Conservation (phyloP, 1,139 yeast genomes). For the Blastobotrys raffinosifermentans region DNA sequence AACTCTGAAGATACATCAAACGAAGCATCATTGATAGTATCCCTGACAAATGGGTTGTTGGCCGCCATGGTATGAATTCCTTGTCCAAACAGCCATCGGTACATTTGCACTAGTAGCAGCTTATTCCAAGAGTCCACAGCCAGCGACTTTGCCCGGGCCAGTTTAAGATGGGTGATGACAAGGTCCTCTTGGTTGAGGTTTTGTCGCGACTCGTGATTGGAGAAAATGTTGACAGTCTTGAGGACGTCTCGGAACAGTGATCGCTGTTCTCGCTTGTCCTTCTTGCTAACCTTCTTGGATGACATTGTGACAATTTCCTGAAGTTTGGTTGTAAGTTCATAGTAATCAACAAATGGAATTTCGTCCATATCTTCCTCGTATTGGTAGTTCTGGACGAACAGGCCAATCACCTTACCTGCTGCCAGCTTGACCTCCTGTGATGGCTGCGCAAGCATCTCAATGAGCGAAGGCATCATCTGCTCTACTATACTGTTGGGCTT, state of each 20-base stretch:
- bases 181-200: conserved; percentile 33
- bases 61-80: conserved; percentile 61
- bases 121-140: conserved; percentile 65
- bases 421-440: conserved; percentile 35
- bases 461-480: conserved; percentile 26
- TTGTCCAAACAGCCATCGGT: conserved; percentile 67
- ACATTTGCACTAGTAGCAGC: conserved; percentile 52
- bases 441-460: conserved; percentile 25
- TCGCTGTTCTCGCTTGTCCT: conserved; percentile 55
- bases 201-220: conserved; percentile 38
- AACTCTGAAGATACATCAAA: conserved; percentile 6
- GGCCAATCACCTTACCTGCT: conserved; percentile 55
- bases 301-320: conserved; percentile 47
- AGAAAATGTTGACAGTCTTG: conserved; percentile 43
- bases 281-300: conserved; percentile 52
- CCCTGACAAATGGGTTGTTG: conserved; percentile 43
- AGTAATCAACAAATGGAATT: conserved; percentile 57
- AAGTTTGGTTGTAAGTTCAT: conserved; percentile 42
- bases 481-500: conserved; percentile 26
- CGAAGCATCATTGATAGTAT: conserved; percentile 21
- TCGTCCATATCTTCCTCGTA: conserved; percentile 32
- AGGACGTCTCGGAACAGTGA: conserved; percentile 60
- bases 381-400: conserved; percentile 53
- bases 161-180: conserved; percentile 50
- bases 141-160: conserved; percentile 51